Conservation (phyloP, 2,329 filamentous ascomycete genomes). For the Calonectria pseudoturangicola region DNA sequence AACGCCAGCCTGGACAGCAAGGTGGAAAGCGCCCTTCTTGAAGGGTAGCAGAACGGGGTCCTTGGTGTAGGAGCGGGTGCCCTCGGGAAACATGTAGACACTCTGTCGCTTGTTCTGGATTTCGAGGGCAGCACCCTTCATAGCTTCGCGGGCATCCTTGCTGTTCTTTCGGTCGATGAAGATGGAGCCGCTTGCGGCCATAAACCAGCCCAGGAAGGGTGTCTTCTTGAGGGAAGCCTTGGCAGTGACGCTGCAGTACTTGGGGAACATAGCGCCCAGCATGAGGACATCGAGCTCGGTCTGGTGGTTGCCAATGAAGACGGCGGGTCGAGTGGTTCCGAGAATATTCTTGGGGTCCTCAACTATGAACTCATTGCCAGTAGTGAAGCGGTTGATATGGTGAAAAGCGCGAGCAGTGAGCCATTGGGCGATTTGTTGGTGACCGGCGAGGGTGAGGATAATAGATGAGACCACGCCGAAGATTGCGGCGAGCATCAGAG, state of each 20-base stretch:
- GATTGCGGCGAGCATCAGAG: conserved; percentile 75
- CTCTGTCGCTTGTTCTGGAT: conserved; percentile 84
- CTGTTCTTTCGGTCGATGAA: conserved; percentile 96
- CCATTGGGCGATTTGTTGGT: conserved; percentile 89
- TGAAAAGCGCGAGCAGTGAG: conserved; percentile 87
- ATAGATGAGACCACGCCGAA: conserved; percentile 87
- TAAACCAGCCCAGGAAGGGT: conserved; percentile 97
- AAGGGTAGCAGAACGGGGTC: conserved; percentile 92
- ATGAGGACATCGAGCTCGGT: conserved; percentile 95
- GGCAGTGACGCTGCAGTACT: conserved; percentile 93
- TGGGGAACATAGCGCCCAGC: conserved; percentile 91
- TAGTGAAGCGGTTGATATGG: conserved; percentile 82
- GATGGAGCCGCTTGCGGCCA: conserved; percentile 88
- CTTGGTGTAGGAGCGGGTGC: conserved; percentile 91
- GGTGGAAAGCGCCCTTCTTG: conserved; percentile 98
- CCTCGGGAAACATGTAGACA: conserved; percentile 93
- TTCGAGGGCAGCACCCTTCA: conserved; percentile 86
- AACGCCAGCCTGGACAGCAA: conserved; percentile 94
- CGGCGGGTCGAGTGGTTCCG: conserved; percentile 82
- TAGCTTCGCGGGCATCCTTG: conserved; percentile 87
- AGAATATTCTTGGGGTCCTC: conserved; percentile 80
- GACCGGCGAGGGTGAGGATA: conserved; percentile 80
- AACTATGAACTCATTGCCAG: conserved; percentile 86
- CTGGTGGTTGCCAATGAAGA: conserved; percentile 97
- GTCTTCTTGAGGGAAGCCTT: conserved; percentile 88